Conservation (phyloP, 495 filamentous ascomycete species). For the Hypoxylon cercidicola region DNA sequence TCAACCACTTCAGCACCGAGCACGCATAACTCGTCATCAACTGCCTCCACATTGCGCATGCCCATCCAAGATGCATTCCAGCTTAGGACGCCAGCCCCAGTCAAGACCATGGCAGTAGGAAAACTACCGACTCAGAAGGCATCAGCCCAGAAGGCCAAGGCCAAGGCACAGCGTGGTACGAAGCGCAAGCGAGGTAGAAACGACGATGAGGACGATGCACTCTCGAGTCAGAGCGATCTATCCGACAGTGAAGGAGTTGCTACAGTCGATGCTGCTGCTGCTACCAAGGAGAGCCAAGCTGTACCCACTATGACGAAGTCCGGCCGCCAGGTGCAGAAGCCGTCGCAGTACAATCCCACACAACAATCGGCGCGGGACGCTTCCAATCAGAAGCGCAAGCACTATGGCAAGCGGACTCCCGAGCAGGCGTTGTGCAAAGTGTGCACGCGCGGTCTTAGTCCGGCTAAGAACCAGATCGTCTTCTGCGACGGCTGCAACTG, state of each 20-base stretch:
- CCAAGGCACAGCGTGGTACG: slow-evolving; percentile 41
- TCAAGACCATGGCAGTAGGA: neutral
- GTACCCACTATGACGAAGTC: slow-evolving; percentile 80
- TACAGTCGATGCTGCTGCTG: slow-evolving; percentile 59
- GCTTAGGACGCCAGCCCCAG: slow-evolving; percentile 32
- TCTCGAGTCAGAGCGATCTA: slow-evolving; percentile 50
- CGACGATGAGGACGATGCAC: slow-evolving; percentile 46
- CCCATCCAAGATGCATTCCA: slow-evolving; percentile 41
- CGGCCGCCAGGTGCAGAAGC: slow-evolving; percentile 81
- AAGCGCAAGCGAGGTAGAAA: slow-evolving; percentile 62
- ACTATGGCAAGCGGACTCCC: slow-evolving; percentile 60
- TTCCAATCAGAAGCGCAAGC: slow-evolving; percentile 51
- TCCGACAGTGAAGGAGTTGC: slow-evolving; percentile 54
- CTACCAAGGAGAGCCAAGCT: slow-evolving; percentile 48
- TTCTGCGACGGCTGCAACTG: slow-evolving; percentile 93
- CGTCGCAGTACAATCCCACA: slow-evolving; percentile 73
- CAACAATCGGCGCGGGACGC: slow-evolving; percentile 50
- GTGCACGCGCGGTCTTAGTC: slow-evolving; percentile 81
- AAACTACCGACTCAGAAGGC: slow-evolving; percentile 33
- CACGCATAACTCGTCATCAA: slow-evolving; percentile 5
- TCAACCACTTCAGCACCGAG: slow-evolving; percentile 11
- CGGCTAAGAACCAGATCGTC: slow-evolving; percentile 84
- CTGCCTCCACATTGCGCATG: slow-evolving; percentile 24
- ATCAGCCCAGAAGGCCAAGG: slow-evolving; percentile 27
- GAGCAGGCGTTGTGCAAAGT: slow-evolving; percentile 73